Evolutionary conservation across 257 asterid genomes (phyloP).

Genomic region (Solanum sparsipilum): DNA sequence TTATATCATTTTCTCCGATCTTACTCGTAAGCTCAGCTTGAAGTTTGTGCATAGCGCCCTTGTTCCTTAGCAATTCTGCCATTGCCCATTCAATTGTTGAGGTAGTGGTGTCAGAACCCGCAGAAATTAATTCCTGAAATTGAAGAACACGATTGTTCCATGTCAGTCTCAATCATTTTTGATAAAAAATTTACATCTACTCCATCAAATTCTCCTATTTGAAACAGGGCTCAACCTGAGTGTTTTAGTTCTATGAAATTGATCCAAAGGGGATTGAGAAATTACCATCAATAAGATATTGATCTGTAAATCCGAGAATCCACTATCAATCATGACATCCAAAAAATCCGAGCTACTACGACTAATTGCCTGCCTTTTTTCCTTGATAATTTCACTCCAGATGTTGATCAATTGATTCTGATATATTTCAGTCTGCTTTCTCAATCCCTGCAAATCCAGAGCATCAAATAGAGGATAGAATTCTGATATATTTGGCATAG

Average conservation of each 20-base stretch:
- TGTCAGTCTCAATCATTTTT: neutral
- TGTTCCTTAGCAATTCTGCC: slow-evolving; percentile 18
- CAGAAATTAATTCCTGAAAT: slow-evolving; percentile 18
- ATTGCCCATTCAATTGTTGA: slow-evolving; percentile 27
- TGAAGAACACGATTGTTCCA: neutral
- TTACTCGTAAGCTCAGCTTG: slow-evolving; percentile 6
- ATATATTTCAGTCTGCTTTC: slow-evolving; percentile 1
- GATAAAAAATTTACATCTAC: neutral
- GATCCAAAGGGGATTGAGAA: neutral
- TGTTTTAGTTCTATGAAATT: neutral
- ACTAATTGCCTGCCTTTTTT: slow-evolving; percentile 6
- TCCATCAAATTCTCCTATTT: neutral
- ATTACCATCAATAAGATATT: slow-evolving; percentile 25
- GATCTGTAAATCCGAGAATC: slow-evolving; percentile 21
- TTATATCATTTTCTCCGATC: neutral
- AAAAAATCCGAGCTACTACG: slow-evolving; percentile 11
- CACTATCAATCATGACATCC: slow-evolving; percentile 15
- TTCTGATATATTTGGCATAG: slow-evolving; percentile 24
- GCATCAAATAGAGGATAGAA: slow-evolving; percentile 18
- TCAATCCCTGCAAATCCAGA: slow-evolving; percentile 34
- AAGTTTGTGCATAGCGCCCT: slow-evolving; percentile 7
- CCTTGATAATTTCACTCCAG: slow-evolving; percentile 25
- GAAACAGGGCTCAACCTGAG: neutral
- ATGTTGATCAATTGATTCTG: neutral
- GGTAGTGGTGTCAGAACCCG: slow-evolving; percentile 38